Evolutionary conservation across 441 rosid genomes (phyloP).

Genomic region (Erodium trifolium): DNA sequence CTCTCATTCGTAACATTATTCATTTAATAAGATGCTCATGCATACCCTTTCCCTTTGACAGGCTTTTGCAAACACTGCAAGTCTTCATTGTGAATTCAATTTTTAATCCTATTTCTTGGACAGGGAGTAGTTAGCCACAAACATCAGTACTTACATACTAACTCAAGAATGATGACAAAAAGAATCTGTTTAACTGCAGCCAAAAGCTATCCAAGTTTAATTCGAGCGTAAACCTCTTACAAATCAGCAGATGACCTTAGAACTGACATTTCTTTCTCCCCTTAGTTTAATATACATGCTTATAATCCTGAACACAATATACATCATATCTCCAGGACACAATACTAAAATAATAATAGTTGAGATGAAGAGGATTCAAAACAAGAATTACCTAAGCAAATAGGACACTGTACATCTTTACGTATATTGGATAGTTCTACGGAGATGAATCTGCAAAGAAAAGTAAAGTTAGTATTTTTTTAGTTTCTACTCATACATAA

Average conservation of each 20-base stretch:
- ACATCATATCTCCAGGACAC: not conserved
- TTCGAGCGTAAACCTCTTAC: not conserved
- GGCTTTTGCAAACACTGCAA: not conserved
- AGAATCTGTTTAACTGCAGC: not conserved
- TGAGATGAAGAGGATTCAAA: conserved; percentile 1
- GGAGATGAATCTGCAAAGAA: conserved; percentile 54
- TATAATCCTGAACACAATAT: not conserved
- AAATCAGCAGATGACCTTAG: not conserved
- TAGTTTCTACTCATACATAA: conserved; percentile 1
- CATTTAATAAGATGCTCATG: too few relatives aligned
- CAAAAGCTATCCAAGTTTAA: not conserved
- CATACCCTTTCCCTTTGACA: too few relatives aligned
- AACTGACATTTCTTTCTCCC: not conserved
- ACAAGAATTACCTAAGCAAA: conserved; percentile 63
- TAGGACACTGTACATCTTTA: conserved; percentile 83
- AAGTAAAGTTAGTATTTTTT: conserved; percentile 18
- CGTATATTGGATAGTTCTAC: conserved; percentile 69
- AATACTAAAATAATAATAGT: not conserved
- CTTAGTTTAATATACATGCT: not conserved
- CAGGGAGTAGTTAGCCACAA: not conserved
- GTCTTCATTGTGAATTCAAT: conserved; percentile 2
- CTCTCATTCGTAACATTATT: too few relatives aligned
- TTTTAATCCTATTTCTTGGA: not conserved
- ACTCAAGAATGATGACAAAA: not conserved
- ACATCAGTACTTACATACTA: not conserved